Base-by-base conservation (phyloP, 1,139 yeast species). In the Suhomyces coccinellae region DNA sequence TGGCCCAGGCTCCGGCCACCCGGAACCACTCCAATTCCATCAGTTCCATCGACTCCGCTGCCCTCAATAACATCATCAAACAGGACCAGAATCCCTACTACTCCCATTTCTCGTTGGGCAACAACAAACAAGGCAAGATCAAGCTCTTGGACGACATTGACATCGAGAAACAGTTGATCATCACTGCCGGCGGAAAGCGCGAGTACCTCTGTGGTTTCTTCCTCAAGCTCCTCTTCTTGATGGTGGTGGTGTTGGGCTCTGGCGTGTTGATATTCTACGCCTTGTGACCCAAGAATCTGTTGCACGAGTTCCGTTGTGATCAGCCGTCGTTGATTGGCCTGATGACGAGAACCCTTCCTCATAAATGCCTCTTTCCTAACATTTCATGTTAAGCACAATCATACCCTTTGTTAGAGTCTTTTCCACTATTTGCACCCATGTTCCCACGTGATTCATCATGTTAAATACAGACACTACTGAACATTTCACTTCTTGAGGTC, bases 211-310 rank as follows among this genome's bases (percentile, higher is more conserved):
- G 58, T 40, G 62, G 67, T 31, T 70, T 69, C 46, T 56, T 68
- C 24, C 52, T 65, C 38, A 71, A 71, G 54, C 53, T 70, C 32
- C 17, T 62, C 4, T 54, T 70, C 16, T 63, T 71, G 41, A 55
- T 61, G 51, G 36, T 50, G 2, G 58, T 68, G 8, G 75, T 71
- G 24, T 46, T 62, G 35, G 75, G 72, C 2, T 63, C 67, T 32
- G 65, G 71, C 5, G 63, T 71, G 13, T 59, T 71, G 49, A 66
- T 70, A n/a, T 69, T 71, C 52, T 67, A 62, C 46, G 75, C 75
- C 3, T 55, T 69, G 32, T 37, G 33, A 20, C 24, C n/a, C 7
- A 27, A n/a, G n/a, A n/a, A n/a, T n/a, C n/a, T n/a, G n/a, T n/a
- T n/a, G n/a, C n/a, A n/a, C n/a, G n/a, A n/a, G n/a, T n/a, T n/a